Evolutionary conservation across 257 asterid species (phyloP).

Genomic region (Nicotiana noctiflora): DNA sequence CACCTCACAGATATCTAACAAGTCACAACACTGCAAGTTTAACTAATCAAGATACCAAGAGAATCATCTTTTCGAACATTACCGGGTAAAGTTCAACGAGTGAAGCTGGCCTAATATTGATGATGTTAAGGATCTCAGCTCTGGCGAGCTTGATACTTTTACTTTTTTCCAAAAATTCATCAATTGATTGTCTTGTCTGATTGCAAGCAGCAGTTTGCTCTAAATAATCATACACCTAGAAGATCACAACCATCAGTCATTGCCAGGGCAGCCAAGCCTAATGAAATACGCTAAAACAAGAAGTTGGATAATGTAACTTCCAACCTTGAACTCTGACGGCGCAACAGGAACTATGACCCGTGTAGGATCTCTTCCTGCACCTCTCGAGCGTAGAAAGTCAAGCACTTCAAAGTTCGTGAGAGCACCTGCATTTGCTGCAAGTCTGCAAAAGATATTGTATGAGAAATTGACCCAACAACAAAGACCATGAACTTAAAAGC

Average conservation of each 20-base stretch:
- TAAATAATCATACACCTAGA: conserved; percentile 62
- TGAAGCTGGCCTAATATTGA: conserved; percentile 60
- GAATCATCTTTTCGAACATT: conserved; percentile 5
- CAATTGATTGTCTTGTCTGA: conserved; percentile 46
- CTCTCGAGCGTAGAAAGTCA: conserved; percentile 65
- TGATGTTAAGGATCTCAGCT: conserved; percentile 64
- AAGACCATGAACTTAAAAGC: background rate
- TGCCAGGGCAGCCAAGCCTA: background rate
- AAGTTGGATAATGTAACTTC: background rate
- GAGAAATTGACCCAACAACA: background rate
- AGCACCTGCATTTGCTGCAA: conserved; percentile 46
- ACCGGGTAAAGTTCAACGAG: conserved; percentile 55
- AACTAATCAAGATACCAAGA: background rate
- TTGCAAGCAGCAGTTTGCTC: conserved; percentile 55
- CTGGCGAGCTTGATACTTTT: conserved; percentile 43
- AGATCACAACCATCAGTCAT: background rate
- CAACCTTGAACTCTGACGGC: conserved; percentile 74
- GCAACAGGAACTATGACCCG: conserved; percentile 51
- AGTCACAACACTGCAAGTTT: background rate
- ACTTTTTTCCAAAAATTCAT: conserved; percentile 38
- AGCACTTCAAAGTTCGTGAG: conserved; percentile 80
- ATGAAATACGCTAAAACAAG: background rate
- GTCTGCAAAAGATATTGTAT: conserved; percentile 27
- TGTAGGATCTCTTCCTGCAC: conserved; percentile 70
- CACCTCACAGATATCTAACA: background rate